These are phyloP conservation scores for Gonium pectorale DNA, from an alignment of 139 green algal species.

Conservation along the genomic window DNA sequence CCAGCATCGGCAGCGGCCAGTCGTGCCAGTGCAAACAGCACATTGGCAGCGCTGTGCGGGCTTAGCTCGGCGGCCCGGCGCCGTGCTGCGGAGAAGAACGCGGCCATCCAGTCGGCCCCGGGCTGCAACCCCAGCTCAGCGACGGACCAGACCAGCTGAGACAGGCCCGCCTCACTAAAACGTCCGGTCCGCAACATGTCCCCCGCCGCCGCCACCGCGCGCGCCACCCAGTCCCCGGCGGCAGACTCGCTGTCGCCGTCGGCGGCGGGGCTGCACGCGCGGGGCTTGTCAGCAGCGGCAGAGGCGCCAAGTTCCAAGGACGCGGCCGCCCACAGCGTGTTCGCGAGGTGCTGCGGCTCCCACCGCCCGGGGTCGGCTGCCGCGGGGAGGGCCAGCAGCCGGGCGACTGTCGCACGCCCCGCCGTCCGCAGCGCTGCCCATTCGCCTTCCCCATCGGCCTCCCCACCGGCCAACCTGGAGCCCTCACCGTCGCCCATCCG, in stretches of 20 bases:
- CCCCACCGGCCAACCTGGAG: too few species aligned
- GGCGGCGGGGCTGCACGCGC: too few species aligned
- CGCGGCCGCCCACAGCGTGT: conserved; percentile 24
- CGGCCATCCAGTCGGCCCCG: neutral
- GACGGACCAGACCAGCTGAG: conserved; percentile 33
- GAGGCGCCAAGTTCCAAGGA: too few species aligned
- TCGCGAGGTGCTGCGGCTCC: conserved; percentile 16
- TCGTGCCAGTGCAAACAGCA: neutral
- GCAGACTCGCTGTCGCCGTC: neutral
- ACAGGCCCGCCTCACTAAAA: conserved; percentile 24
- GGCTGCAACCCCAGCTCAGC: conserved; percentile 14
- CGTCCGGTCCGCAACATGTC: neutral
- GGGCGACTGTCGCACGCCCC: neutral
- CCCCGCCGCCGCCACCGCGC: conserved; percentile 15
- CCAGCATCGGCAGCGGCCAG: neutral
- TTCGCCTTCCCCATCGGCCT: neutral
- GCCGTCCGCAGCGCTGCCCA: neutral
- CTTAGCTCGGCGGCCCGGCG: neutral
- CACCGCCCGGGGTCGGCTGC: neutral
- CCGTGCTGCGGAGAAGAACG: neutral
- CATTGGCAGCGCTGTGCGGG: conserved; percentile 19
- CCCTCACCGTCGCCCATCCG: too few species aligned
- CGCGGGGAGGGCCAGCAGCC: neutral
- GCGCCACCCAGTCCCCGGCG: neutral
- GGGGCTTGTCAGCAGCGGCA: too few species aligned